These are phyloP conservation scores for Populus hybrid DNA, from an alignment of 441 rosid genomes.

Conservation along the genomic window DNA sequence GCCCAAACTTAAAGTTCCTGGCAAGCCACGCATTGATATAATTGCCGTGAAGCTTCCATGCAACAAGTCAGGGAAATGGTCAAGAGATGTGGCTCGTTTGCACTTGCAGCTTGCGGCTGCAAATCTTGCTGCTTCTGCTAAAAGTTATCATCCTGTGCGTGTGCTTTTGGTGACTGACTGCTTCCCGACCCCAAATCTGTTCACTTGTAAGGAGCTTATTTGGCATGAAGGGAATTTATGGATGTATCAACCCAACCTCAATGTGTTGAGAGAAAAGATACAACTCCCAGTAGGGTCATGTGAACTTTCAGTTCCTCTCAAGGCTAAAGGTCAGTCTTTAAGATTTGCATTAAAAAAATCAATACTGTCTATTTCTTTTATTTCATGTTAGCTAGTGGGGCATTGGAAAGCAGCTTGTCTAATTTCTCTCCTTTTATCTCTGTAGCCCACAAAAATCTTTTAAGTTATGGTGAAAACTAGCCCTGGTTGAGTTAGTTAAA, in stretches of 20 bases:
- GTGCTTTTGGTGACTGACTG: slow-evolving; percentile 66
- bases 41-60: slow-evolving; percentile 81
- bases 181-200: slow-evolving; percentile 73
- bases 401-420: background rate
- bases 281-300: slow-evolving; percentile 82
- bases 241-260: slow-evolving; percentile 71
- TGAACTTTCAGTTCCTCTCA: slow-evolving; percentile 77
- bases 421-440: background rate
- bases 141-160: slow-evolving; percentile 65
- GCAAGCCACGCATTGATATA: slow-evolving; percentile 72
- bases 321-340: slow-evolving; percentile 62
- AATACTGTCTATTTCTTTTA: background rate
- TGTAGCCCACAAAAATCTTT: background rate
- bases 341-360: background rate
- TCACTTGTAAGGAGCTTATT: slow-evolving; percentile 69
- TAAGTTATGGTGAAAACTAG: background rate
- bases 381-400: background rate
- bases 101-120: slow-evolving; percentile 85
- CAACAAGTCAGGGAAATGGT: slow-evolving; percentile 56
- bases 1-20: slow-evolving; percentile 60
- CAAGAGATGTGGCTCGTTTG: slow-evolving; percentile 78
- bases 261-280: slow-evolving; percentile 54
- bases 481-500: background rate
- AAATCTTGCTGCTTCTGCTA: slow-evolving; percentile 68
- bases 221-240: slow-evolving; percentile 53